A percentile compares a stretch with the other conserved stretches of the same genome.
phyloP scores from a whole-genome alignment of 441 rosid genomes.

The Adansonia madagascariensis region DNA sequence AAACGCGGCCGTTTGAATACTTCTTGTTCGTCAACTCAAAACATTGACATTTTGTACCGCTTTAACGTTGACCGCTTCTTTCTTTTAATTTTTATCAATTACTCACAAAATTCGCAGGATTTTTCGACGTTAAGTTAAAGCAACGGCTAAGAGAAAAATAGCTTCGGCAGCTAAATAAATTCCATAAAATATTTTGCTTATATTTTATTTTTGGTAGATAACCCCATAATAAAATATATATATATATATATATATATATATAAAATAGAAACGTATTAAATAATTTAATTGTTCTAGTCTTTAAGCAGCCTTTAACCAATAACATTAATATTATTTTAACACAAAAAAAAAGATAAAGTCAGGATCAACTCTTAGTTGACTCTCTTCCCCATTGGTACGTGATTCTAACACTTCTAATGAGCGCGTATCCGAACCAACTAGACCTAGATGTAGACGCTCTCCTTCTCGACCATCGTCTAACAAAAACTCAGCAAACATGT shows the following conservation, averaged over 20 bases:
- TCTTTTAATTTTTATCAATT: background rate
- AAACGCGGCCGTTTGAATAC: no score
- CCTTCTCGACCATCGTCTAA: constrained; percentile 18
- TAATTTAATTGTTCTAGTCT: background rate
- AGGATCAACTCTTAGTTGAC: constrained; percentile 17
- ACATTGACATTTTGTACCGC: background rate
- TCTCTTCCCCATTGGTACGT: constrained; percentile 19
- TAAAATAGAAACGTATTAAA: background rate
- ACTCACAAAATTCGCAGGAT: background rate
- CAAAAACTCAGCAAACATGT: constrained; percentile 25
- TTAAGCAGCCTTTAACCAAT: background rate
- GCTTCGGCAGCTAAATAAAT: background rate
- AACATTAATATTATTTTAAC: background rate
- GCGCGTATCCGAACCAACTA: constrained; percentile 20
- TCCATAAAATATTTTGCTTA: no score
- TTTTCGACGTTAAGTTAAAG: no score
- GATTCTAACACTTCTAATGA: background rate
- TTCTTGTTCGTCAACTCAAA: no score
- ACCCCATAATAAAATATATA: no score
- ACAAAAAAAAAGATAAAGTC: background rate
- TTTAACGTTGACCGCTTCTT: background rate
- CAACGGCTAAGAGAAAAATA: background rate
- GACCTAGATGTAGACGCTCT: background rate
- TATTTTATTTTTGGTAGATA: no score
- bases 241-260: background rate